phyloP scores from a whole-genome alignment of 2,329 filamentous ascomycete genomes.

The Arthrobotrys musiformis region DNA sequence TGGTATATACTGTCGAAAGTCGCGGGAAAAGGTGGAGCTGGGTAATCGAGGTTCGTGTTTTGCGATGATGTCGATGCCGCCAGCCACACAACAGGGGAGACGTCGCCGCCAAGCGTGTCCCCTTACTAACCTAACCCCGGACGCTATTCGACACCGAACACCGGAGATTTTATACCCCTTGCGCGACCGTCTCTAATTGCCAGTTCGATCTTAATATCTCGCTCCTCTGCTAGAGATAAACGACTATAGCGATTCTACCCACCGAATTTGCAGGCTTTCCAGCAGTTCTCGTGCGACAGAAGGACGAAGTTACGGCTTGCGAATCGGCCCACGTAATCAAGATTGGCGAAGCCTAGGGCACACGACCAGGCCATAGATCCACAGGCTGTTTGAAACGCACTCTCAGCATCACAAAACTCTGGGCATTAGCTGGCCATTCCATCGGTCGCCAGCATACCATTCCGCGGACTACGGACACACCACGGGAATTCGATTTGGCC shows the following conservation, averaged over 20 bases:
- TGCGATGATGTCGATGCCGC: constrained; percentile 55
- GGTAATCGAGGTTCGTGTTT: constrained; percentile 35
- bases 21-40: background rate
- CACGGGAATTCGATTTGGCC: background rate
- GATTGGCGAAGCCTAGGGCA: constrained; percentile 15
- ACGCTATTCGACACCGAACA: constrained; percentile 18
- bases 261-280: background rate
- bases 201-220: background rate
- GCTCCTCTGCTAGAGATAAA: background rate
- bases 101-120: constrained; percentile 35
- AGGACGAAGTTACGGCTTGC: constrained; percentile 6
- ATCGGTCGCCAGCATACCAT: background rate
- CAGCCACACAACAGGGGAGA: constrained; percentile 40
- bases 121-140: constrained; percentile 19
- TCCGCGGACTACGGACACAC: background rate
- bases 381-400: background rate
- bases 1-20: background rate
- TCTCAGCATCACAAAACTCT: background rate
- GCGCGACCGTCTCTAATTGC: background rate
- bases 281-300: background rate
- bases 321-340: constrained; percentile 45
- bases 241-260: background rate
- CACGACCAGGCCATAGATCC: constrained; percentile 27
- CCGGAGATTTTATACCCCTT: constrained; percentile 43
- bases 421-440: constrained; percentile 5